Base-by-base conservation (phyloP, 2,329 filamentous ascomycete genomes). In the Diaporthe sp. region DNA sequence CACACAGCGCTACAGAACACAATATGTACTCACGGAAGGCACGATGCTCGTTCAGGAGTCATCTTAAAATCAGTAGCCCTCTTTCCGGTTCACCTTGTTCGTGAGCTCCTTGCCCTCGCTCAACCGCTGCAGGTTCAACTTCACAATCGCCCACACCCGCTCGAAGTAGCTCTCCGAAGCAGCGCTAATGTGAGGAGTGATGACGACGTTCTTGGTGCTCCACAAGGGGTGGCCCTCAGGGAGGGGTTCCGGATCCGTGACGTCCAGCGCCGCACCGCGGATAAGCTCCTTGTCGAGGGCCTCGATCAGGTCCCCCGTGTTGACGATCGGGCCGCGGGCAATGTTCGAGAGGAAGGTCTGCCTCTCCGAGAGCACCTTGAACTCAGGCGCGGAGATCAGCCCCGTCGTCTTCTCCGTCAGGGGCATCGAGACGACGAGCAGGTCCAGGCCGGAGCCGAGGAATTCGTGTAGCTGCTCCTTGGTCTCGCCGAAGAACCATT, bases 241-340 rank as follows among this genome's bases (percentile, higher is more conserved):
- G 77, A 96, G 82, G 0, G 94, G 94, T 82, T 96, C 94, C 0
- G 94, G 94, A 76, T 96, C 94, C 2, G 94, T 94, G 1, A 96
- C 94, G 81, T 96, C 94, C 55, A 96, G 83, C 1, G 94, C 94
- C 0, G 94, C 94, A 42, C 94, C 94, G 4, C 86, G 80, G 65
- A 88, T 85, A 22, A 81, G 65, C 7, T 81, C 86, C 4, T 77
- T 77, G 53, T 89, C 83, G 15, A 96, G 84, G 0, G 93, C 92
- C 1, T 86, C 85, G 25, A 95, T 88, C 69, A 96, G 81, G 2
- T 90, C 92, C 2, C 88, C 84, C 2, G 87, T 88, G 67, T 87
- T 79, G 31, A 90, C 81, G 19, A 89, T 83, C 0, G 85, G 83
- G 0, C 88, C 94, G 2, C 94, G 89, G 0, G 92, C 91, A 77